Evolutionary conservation across 164 flowering plant genomes (phyloP), one percentile per base, ranked within the genome.

Genomic region (Sedum album): DNA sequence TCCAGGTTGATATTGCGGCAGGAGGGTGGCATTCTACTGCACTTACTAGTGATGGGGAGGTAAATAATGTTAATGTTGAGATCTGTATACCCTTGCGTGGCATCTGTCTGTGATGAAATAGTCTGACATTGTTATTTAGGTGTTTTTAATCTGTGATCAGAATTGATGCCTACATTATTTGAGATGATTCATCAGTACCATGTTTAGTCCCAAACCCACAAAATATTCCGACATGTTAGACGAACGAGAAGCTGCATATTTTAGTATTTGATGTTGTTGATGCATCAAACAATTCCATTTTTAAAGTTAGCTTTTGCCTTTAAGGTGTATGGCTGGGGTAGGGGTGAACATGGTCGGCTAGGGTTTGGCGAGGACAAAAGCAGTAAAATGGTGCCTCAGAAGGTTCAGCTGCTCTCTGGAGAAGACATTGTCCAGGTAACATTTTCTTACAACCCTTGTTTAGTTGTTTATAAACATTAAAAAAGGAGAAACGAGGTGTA

Each of bases 1-100:
- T 74, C 41, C 75, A 95, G 99, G 93, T 90, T 81, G 99, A 92
- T 81, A 92, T 95, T 78, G 99, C 99, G 69, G 99, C 98, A 68
- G 99, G 99, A 73, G 99, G 99, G 70, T 92, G 99, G 99, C 99
- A 95, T 81, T 95, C 99, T 31, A 88, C 94, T 69, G 91, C 97
- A 73, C 78, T 95, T 80, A 95, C 98, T 69, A 83, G 81, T 67
- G 82, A 86, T 13, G 99, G 98, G 69, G 96, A 92, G 96, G 99
- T 94, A 76, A n/a, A n/a, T n/a, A n/a, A n/a, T n/a, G n/a, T 66
- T 57, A 23, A 38, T 69, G 36, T 57, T 33, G 30, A 21, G 67
- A 35, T 67, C 60, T n/a, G 18, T 38, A 51, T 41, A 18, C 38
- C 6, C 14, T 36, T 36, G 42, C 4, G 36, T 8, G 28, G 62